A percentile compares a stretch with the other conserved stretches of the same genome.
phyloP scores from a whole-genome alignment of 2,329 filamentous ascomycete genomes.

The Neodidymelliopsis sp. region DNA sequence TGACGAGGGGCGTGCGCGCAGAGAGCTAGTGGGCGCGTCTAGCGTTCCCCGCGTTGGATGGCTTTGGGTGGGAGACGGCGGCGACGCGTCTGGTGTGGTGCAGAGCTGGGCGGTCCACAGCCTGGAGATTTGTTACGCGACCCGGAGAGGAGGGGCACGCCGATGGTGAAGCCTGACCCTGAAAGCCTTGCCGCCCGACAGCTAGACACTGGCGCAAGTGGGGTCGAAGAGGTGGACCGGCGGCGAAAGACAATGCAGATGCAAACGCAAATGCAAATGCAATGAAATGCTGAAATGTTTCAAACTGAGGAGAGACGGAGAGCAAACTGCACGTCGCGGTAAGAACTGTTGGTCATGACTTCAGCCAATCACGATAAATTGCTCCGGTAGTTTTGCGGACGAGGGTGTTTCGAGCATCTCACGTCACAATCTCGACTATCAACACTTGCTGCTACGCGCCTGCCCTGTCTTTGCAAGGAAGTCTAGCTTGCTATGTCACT shows the following conservation, averaged over 20 bases:
- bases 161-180: slow-evolving; percentile 21
- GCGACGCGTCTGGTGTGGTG: slow-evolving; percentile 35
- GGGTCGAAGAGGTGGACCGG: neutral
- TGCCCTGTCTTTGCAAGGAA: slow-evolving; percentile 2
- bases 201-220: slow-evolving; percentile 14
- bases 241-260: slow-evolving; percentile 7
- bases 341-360: neutral
- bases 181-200: slow-evolving; percentile 8
- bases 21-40: slow-evolving; percentile 38
- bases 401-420: neutral
- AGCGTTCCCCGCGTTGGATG: slow-evolving; percentile 31
- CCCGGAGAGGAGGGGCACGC: slow-evolving; percentile 37
- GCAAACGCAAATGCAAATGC: too few species aligned
- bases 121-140: slow-evolving; percentile 30
- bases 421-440: slow-evolving; percentile 2
- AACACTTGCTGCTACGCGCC: neutral
- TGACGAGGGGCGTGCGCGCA: slow-evolving; percentile 33
- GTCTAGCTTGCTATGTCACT: too few species aligned
- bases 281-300: neutral
- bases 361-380: slow-evolving; percentile 13
- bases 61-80: slow-evolving; percentile 10
- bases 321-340: neutral
- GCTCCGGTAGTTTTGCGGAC: slow-evolving; percentile 4
- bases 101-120: slow-evolving; percentile 22
- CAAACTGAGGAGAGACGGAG: slow-evolving; percentile 1